phyloP scores from a whole-genome alignment of 2,329 filamentous ascomycete genomes.

The Lomentospora prolificans region DNA sequence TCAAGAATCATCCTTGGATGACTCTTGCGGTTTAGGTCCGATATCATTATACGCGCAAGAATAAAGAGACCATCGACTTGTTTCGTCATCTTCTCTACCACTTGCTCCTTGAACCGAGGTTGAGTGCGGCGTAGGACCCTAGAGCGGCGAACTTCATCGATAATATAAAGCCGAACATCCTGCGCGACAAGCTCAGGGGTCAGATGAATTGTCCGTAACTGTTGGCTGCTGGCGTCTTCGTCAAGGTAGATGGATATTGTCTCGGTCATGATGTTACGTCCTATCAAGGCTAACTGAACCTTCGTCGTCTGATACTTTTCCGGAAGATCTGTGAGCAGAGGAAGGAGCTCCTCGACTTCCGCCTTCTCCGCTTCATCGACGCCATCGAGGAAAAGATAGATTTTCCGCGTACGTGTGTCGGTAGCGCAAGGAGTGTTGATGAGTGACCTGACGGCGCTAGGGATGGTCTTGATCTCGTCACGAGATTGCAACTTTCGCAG shows the following conservation, averaged over 20 bases:
- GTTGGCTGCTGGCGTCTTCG: constrained; percentile 19
- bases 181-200: constrained; percentile 29
- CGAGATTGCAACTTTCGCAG: constrained; percentile 22
- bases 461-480: constrained; percentile 32
- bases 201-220: constrained; percentile 29
- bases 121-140: constrained; percentile 24
- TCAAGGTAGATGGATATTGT: constrained; percentile 24
- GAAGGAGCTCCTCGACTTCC: constrained; percentile 27
- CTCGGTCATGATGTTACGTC: constrained; percentile 31
- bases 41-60: constrained; percentile 39
- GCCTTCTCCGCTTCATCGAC: constrained; percentile 32
- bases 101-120: constrained; percentile 23
- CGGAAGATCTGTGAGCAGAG: constrained; percentile 12
- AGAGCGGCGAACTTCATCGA: constrained; percentile 28
- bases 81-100: constrained; percentile 28
- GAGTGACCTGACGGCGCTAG: constrained; percentile 32
- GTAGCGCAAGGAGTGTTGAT: constrained; percentile 28
- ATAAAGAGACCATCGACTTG: constrained; percentile 38
- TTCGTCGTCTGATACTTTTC: constrained; percentile 10
- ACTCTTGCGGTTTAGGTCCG: constrained; percentile 34
- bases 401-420: constrained; percentile 21
- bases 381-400: constrained; percentile 36
- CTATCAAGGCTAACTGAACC: constrained; percentile 29
- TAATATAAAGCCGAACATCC: constrained; percentile 33
- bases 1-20: constrained; percentile 34